Evolutionary conservation across 441 rosid genomes (phyloP), one percentile per base, ranked within the genome.

Genomic region (Gossypium davidsonii): DNA sequence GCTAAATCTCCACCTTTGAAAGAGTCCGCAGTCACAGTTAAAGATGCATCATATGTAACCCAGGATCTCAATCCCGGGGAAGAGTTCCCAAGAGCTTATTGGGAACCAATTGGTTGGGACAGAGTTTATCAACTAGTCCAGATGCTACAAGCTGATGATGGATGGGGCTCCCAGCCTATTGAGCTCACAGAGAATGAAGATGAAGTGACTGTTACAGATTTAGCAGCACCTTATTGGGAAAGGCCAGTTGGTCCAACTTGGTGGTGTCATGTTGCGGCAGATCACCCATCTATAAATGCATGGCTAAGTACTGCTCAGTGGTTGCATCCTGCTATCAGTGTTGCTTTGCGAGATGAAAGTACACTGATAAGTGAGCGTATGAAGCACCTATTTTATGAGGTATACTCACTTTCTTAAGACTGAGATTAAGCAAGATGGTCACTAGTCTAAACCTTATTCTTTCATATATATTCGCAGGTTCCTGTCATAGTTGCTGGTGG

Each of bases 401-500:
- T 82, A 66, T 26, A 25, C 44, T 34, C 67, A 34, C 25, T 7
- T 8, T 9, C 1, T 49, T 23, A 53, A 66, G 56, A 23, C 28
- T 1, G 9, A 12, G 42, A 28, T 63, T 10, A 63, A 39, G 51
- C 69, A 64, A 6, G 52, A 42, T 42, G 6, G 17, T 21, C 53
- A 20, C 26, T 12, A 12, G 34, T 63, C 56, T n/a, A 66, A 46
- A 66, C 56, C 34, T 66, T n/a, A 23, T 14, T 66, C 56, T 17
- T 67, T 70, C 34, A 64, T 76, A 26, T 73, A 21, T 3, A 57
- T 42, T 42, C 49, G 21, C 78, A 88, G 92, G 92, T 89, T 60
- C 93, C 90, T 25, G 90, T 85, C 0, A 87, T 87, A 74, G 88
- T 87, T 63, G 87, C 83, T 34, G 93, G 93, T 56, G 93, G 93